Evolutionary conservation across 2,329 filamentous ascomycete genomes (phyloP).

Genomic region (Calonectria hawksworthii): DNA sequence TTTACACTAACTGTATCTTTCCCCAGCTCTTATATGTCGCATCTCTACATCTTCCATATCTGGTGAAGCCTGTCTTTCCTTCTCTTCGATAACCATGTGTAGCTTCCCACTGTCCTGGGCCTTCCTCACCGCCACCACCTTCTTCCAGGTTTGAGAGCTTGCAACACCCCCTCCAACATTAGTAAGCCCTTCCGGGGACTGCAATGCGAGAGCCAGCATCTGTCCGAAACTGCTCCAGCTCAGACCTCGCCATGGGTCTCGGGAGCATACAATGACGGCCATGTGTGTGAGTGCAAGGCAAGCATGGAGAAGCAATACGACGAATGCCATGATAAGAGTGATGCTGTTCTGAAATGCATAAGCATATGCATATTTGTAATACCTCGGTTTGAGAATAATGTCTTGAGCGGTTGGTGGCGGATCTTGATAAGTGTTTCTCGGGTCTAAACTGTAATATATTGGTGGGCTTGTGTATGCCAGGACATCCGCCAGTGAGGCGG

Average conservation of each 20-base stretch:
- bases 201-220: not conserved
- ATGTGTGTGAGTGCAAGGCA: not conserved
- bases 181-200: not conserved
- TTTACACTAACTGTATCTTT: no score
- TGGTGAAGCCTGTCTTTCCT: not conserved
- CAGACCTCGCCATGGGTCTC: not conserved
- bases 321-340: not conserved
- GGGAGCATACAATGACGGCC: not conserved
- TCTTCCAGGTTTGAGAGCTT: not conserved
- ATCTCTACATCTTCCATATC: no score
- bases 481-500: no score
- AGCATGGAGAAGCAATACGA: not conserved
- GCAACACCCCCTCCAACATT: not conserved
- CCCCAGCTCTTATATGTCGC: no score
- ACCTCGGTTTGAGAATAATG: not conserved
- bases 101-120: not conserved
- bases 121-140: not conserved
- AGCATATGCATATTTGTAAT: not conserved
- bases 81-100: not conserved
- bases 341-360: not conserved
- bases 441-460: not conserved
- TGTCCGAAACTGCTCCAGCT: not conserved
- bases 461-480: not conserved
- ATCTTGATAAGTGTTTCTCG: not conserved
- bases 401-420: not conserved